These are phyloP conservation scores for Pyrus pyrifolia DNA, from an alignment of 306 rosid genomes.

Conservation along the genomic window DNA sequence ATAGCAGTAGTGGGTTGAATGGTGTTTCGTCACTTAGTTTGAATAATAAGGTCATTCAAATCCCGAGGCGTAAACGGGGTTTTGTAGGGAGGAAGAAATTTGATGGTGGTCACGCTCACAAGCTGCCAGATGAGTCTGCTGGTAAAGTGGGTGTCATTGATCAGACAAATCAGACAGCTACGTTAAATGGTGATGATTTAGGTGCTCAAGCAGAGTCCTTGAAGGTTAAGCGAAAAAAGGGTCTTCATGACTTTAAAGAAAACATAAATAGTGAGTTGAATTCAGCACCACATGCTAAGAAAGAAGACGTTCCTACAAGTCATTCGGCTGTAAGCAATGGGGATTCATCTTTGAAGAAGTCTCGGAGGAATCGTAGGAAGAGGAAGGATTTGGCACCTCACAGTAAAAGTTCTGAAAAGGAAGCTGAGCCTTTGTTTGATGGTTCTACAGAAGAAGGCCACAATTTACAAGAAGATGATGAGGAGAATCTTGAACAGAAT, in stretches of 20 bases:
- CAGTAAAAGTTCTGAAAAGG: slow-evolving; percentile 25
- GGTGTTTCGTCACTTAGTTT: slow-evolving; percentile 40
- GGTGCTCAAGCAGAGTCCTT: slow-evolving; percentile 10
- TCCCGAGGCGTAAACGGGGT: slow-evolving; percentile 85
- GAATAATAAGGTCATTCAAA: slow-evolving; percentile 38
- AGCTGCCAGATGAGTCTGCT: slow-evolving; percentile 31
- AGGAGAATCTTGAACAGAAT: slow-evolving; percentile 95
- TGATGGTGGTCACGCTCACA: slow-evolving; percentile 27
- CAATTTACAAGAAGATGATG: slow-evolving; percentile 58
- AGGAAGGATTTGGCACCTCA: slow-evolving; percentile 33
- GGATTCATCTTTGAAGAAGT: slow-evolving; percentile 33
- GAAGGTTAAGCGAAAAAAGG: slow-evolving; percentile 7
- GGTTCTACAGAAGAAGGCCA: slow-evolving; percentile 35
- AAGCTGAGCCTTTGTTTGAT: slow-evolving; percentile 40
- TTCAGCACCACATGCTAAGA: slow-evolving; percentile 11
- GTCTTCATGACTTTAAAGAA: slow-evolving; percentile 20
- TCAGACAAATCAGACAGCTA: slow-evolving; percentile 41
- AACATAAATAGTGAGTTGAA: slow-evolving; percentile 11
- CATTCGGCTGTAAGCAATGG: slow-evolving; percentile 48
- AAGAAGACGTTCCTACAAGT: slow-evolving; percentile 15
- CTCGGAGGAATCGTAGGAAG: slow-evolving; percentile 45
- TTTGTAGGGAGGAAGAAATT: slow-evolving; percentile 64
- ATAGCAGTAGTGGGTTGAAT: slow-evolving; percentile 35
- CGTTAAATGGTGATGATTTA: slow-evolving; percentile 38
- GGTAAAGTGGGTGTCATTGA: slow-evolving; percentile 30